A percentile compares a stretch with the other conserved stretches of the same genome.
Conservation (phyloP, 2,329 filamentous ascomycete genomes). For the Penicillium occitanis region DNA sequence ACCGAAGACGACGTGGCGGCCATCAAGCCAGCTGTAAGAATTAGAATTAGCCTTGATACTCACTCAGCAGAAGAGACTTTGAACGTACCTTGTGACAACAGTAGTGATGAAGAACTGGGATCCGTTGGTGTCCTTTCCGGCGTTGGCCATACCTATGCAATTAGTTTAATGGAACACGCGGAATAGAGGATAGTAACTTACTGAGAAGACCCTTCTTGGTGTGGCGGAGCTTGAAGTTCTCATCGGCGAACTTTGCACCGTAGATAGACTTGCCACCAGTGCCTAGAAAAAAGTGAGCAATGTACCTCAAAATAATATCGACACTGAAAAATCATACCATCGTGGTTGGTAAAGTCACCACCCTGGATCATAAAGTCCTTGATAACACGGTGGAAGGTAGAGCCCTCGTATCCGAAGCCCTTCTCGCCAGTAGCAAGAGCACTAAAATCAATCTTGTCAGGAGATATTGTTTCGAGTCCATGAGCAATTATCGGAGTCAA, state of each 20-base stretch:
- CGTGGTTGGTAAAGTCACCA: conserved; percentile 65
- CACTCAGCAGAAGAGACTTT: background rate
- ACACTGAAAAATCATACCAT: conserved; percentile 41
- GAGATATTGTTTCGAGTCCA: background rate
- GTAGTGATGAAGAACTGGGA: conserved; percentile 69
- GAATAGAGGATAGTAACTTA: conserved; percentile 39
- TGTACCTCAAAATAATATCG: background rate
- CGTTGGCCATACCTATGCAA: conserved; percentile 61
- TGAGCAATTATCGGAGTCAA: background rate
- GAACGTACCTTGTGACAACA: conserved; percentile 52
- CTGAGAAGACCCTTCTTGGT: conserved; percentile 63
- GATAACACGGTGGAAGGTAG: conserved; percentile 69
- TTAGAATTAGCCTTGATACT: background rate
- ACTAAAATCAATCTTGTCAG: conserved; percentile 26
- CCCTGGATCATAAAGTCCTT: conserved; percentile 71
- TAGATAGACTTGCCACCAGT: conserved; percentile 70
- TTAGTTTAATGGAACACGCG: conserved; percentile 17
- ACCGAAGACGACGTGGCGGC: conserved; percentile 66
- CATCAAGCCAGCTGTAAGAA: conserved; percentile 57
- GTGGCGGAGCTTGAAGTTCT: conserved; percentile 72
- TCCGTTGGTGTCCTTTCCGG: conserved; percentile 64
- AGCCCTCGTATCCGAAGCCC: conserved; percentile 66
- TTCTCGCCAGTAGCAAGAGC: conserved; percentile 66
- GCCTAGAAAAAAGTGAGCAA: conserved; percentile 36
- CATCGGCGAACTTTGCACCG: conserved; percentile 64